phyloP scores from a whole-genome alignment of 2,329 filamentous ascomycete genomes.

The Beauveria sp. region DNA sequence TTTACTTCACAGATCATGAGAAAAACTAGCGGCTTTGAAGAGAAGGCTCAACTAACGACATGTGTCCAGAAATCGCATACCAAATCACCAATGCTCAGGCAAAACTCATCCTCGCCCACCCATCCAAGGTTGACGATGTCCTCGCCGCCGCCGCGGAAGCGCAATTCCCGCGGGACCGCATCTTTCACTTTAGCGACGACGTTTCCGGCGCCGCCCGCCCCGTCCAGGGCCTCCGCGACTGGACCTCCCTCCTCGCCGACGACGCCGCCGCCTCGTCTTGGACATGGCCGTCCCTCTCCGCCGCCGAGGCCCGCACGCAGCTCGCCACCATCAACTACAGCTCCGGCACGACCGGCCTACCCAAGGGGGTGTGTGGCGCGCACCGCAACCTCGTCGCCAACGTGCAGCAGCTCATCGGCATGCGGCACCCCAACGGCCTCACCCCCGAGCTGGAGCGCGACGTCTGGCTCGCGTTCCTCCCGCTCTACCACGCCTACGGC shows the following conservation, averaged over 20 bases:
- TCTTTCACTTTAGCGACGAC: conserved; percentile 42
- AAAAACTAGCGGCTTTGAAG: too few species aligned
- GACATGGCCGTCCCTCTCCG: conserved; percentile 32
- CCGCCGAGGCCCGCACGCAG: conserved; percentile 26
- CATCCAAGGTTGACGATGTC: conserved; percentile 34
- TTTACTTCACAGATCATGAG: not conserved
- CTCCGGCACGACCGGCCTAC: conserved; percentile 43
- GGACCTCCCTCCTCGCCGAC: conserved; percentile 31
- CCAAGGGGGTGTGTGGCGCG: conserved; percentile 43
- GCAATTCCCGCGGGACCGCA: conserved; percentile 31
- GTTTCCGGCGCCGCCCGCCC: conserved; percentile 20
- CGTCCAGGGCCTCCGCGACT: conserved; percentile 31
- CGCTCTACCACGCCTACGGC: conserved; percentile 56
- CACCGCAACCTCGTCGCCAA: conserved; percentile 44
- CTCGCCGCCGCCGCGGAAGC: conserved; percentile 35
- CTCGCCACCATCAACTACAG: conserved; percentile 42
- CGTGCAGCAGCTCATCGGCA: conserved; percentile 40
- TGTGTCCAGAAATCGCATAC: conserved; percentile 37
- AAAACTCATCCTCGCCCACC: conserved; percentile 43
- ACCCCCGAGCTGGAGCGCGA: conserved; percentile 30
- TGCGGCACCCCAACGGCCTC: conserved; percentile 27
- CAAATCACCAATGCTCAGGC: conserved; percentile 44
- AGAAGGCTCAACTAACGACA: too few species aligned
- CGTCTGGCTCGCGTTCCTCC: conserved; percentile 53
- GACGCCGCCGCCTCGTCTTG: conserved; percentile 26